Base-by-base conservation (phyloP, 2,329 filamentous ascomycete species). In the Cytospora mali region DNA sequence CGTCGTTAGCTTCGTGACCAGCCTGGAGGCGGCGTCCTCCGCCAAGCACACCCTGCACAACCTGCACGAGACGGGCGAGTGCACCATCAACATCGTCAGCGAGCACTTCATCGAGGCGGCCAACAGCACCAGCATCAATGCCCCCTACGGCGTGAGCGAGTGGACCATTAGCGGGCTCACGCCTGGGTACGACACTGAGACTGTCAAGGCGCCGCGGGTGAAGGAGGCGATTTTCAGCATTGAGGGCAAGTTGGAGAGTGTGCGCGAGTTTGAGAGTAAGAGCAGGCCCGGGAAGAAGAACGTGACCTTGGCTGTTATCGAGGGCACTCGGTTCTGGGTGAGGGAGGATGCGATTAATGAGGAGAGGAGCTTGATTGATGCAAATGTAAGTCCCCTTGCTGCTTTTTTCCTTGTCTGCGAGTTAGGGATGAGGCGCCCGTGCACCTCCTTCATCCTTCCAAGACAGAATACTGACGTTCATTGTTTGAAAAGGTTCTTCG, bases 81-180 rank as follows among this genome's bases (percentile, higher is more conserved):
- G 90, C 76, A 86, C 88, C 62, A 88, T 97, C 78, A 97, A 95
- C 77, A 91, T 97, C 71, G 91, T 97, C 71, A 87, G 84, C 10
- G 93, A 97, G 77, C 84, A 88, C 72, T 96, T 88, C 72, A 72
- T 95, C 71, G 93, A 97, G 79, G 93, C 93, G 0, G 93, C 93
- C 54, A 97, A 97, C 75, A 81, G 87, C n/a, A 85, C 89, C 3
- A 83, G 83, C 54, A 86, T 96, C 69, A 91, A 97, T 74, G 85
- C 91, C 0, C 93, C 93, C 0, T 87, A 87, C 66, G 91, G 89
- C 1, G 78, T 85, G 1, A 90, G 86, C 1, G 93, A 97, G 76
- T 97, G 93, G 92, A 82, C 84, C 1, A 77, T 95, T 28, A 86
- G 84, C 31, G 93, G 93, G 0, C 78, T 97, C 67, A 91, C 89